Percentiles rank a stretch among this genome's conserved stretches.
Evolutionary conservation across 441 rosid species (phyloP).

Genomic region (Raphanus hybrid): DNA sequence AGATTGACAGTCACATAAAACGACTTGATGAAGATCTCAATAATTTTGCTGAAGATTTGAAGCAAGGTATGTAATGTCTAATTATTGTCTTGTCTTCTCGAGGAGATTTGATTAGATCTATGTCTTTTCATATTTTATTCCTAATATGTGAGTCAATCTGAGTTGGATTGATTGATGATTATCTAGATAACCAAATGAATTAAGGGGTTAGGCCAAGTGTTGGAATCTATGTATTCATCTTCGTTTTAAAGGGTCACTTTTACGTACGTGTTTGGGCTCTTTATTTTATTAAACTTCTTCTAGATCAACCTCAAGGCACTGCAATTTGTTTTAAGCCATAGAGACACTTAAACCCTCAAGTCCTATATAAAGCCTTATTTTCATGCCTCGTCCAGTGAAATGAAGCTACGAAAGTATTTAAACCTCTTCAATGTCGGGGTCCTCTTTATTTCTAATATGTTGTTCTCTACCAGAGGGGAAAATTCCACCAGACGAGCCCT

Average conservation of each 20-base stretch:
- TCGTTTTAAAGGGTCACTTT: not conserved
- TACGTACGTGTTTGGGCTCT: not conserved
- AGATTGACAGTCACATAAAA: constrained; percentile 95
- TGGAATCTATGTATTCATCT: constrained; percentile 5
- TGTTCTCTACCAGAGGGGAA: constrained; percentile 72
- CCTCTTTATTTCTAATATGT: constrained; percentile 8
- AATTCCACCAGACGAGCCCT: constrained; percentile 86
- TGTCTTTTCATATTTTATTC: not conserved
- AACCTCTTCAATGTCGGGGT: constrained; percentile 6
- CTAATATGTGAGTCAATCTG: not conserved
- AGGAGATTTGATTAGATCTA: constrained; percentile 1
- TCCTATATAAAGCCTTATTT: not conserved
- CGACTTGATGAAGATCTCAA: constrained; percentile 95
- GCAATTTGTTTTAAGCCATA: constrained; percentile 3
- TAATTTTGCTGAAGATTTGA: constrained; percentile 91
- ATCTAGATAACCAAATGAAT: not conserved
- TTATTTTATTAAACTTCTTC: constrained; percentile 11
- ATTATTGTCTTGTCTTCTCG: not conserved
- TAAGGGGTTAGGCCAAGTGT: constrained; percentile 12
- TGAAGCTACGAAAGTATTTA: constrained; percentile 3
- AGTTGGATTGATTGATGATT: not conserved
- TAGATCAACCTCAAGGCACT: constrained; percentile 1
- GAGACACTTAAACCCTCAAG: constrained; percentile 7
- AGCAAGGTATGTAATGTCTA: constrained; percentile 63
- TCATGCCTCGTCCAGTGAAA: not conserved